A percentile compares a stretch with the other conserved stretches of the same genome.
Conservation (phyloP, 805 yeast genomes). For the Starmerella potacharoeniae region DNA sequence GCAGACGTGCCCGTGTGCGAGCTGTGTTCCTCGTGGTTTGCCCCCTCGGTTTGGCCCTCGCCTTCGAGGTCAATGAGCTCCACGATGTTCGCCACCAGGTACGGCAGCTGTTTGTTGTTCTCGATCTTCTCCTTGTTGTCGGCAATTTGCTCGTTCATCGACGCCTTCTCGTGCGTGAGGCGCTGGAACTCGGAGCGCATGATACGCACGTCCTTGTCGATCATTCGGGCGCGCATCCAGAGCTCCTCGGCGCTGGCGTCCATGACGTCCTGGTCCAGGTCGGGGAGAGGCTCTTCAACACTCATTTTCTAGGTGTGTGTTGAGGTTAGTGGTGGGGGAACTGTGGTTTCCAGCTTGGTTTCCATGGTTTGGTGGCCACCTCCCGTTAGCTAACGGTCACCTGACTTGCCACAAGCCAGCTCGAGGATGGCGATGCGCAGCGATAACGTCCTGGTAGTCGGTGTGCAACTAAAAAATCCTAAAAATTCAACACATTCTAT, state of each 20-base stretch:
- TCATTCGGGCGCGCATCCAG: conserved; percentile 68
- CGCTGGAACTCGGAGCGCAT: conserved; percentile 88
- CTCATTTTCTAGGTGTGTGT: conserved; percentile 8
- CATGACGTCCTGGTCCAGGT: conserved; percentile 72
- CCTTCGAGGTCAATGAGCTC: conserved; percentile 87
- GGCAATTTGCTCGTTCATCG: conserved; percentile 85
- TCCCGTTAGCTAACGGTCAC: conserved; percentile 3
- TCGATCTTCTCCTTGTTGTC: conserved; percentile 94
- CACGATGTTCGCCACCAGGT: conserved; percentile 91
- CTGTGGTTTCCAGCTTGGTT: background rate
- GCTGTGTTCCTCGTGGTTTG: conserved; percentile 86
- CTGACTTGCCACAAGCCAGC: conserved; percentile 1
- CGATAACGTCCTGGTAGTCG: too few relatives aligned
- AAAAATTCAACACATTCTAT: too few relatives aligned
- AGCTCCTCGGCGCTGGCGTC: conserved; percentile 70
- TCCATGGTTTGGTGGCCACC: conserved; percentile 1
- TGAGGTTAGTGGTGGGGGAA: background rate
- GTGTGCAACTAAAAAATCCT: too few relatives aligned
- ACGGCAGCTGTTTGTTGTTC: conserved; percentile 90
- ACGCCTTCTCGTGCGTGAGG: conserved; percentile 80
- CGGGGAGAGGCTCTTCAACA: conserved; percentile 33
- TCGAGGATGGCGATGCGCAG: background rate
- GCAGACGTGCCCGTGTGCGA: conserved; percentile 93
- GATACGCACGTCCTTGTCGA: conserved; percentile 91
- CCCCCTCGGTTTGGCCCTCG: conserved; percentile 70